Evolutionary conservation across 257 asterid genomes (phyloP).

Genomic region (Nicotiana benthamiana): DNA sequence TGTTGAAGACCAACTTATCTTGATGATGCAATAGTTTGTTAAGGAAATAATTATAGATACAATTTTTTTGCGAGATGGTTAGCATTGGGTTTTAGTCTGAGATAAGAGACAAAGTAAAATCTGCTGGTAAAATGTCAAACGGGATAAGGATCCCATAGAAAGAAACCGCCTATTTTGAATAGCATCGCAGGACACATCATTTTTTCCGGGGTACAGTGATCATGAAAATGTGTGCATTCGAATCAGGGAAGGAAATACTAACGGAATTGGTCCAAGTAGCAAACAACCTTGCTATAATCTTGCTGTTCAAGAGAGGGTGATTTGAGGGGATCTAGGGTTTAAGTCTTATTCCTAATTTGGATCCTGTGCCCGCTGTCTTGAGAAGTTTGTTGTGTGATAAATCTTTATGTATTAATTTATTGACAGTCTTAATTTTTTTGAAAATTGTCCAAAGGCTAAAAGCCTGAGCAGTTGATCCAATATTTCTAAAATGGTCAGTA

Average conservation of each 20-base stretch:
- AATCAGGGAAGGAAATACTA: neutral
- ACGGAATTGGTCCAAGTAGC: neutral
- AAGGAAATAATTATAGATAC: neutral
- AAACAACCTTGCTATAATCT: neutral
- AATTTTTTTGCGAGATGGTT: neutral
- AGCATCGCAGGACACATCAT: neutral
- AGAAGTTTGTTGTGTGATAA: neutral
- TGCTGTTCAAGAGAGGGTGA: neutral
- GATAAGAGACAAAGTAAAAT: neutral
- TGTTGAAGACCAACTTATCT: neutral
- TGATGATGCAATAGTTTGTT: neutral
- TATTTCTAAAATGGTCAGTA: neutral
- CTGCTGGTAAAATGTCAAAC: neutral
- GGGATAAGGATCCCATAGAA: neutral
- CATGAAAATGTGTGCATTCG: neutral
- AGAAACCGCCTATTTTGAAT: neutral
- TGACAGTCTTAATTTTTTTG: neutral
- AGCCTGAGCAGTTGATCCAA: neutral
- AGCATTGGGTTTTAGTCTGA: neutral
- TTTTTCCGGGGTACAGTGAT: neutral
- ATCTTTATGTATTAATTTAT: neutral
- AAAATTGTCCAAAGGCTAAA: neutral
- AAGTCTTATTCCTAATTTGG: neutral
- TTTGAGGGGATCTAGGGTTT: neutral
- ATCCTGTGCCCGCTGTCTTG: neutral